These are phyloP conservation scores for Daedaleopsis nitida DNA, from an alignment of 768 basidiomycete genomes.

Conservation along the genomic window DNA sequence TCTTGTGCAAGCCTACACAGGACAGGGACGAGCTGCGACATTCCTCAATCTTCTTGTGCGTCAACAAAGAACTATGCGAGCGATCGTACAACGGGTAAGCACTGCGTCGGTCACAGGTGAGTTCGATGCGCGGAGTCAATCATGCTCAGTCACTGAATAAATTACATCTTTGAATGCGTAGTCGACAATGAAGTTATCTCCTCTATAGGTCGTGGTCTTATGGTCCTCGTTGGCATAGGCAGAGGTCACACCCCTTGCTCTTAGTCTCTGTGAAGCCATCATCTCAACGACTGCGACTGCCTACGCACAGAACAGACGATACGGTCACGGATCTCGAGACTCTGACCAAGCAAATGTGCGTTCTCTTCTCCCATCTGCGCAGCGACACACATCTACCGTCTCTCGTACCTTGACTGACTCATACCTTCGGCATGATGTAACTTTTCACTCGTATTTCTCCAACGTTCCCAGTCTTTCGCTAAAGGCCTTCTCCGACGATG, in stretches of 20 bases:
- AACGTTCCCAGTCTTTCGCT: slow-evolving; percentile 57
- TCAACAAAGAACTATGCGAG: slow-evolving; percentile 57
- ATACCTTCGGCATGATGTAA: background rate
- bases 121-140: background rate
- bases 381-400: background rate
- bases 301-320: slow-evolving; percentile 64
- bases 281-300: slow-evolving; percentile 16
- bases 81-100: slow-evolving; percentile 81
- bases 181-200: slow-evolving; percentile 83
- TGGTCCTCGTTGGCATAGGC: slow-evolving; percentile 91
- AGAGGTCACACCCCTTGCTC: slow-evolving; percentile 46
- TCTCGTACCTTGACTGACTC: background rate
- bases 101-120: slow-evolving; percentile 85
- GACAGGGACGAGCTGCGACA: too few relatives aligned
- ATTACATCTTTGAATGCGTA: slow-evolving; percentile 36
- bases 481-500: slow-evolving; percentile 66
- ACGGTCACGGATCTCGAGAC: slow-evolving; percentile 68
- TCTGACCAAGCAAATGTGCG: slow-evolving; percentile 84
- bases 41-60: too few relatives aligned
- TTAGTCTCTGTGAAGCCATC: slow-evolving; percentile 6
- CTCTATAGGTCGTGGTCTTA: slow-evolving; percentile 78
- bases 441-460: background rate
- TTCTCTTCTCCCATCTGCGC: slow-evolving; percentile 15
- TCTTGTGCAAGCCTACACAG: background rate
- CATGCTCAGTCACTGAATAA: background rate